phyloP scores from a whole-genome alignment of 768 basidiomycete genomes.

The Phylloporus sp. region DNA sequence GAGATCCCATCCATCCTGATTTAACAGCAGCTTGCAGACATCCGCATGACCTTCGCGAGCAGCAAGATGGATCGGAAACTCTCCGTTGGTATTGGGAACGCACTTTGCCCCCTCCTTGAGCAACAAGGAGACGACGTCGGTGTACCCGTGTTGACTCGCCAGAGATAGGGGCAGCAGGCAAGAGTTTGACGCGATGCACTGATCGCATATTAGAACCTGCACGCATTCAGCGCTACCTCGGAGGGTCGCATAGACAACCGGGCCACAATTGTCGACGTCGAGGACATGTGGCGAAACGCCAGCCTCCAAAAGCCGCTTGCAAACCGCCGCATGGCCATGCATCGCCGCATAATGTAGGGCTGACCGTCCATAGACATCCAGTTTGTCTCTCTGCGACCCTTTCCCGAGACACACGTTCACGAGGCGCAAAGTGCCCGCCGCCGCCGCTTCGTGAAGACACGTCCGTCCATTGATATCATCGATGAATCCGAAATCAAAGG shows the following conservation, averaged over 20 bases:
- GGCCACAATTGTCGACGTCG: conserved; percentile 92
- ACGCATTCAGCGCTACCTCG: conserved; percentile 83
- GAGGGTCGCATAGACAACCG: conserved; percentile 91
- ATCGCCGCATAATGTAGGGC: conserved; percentile 95
- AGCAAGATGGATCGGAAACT: conserved; percentile 94
- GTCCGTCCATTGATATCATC: conserved; percentile 97
- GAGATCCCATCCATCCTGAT: conserved; percentile 74
- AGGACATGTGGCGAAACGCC: conserved; percentile 61
- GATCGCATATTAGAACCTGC: conserved; percentile 70
- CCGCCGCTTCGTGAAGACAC: conserved; percentile 90
- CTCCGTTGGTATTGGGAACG: conserved; percentile 88
- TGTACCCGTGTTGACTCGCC: conserved; percentile 86
- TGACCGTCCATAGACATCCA: conserved; percentile 89
- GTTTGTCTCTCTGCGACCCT: conserved; percentile 63
- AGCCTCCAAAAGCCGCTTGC: conserved; percentile 69
- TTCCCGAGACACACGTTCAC: conserved; percentile 77
- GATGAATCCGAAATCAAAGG: conserved; percentile 87
- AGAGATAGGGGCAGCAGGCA: conserved; percentile 86
- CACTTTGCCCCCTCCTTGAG: conserved; percentile 74
- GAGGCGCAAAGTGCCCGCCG: conserved; percentile 73
- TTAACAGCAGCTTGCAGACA: conserved; percentile 75
- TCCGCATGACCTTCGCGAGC: conserved; percentile 86
- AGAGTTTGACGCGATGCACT: conserved; percentile 58
- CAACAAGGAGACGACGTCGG: conserved; percentile 75
- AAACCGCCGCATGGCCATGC: conserved; percentile 79